Percentiles rank a stretch among this genome's conserved stretches.
These are phyloP conservation scores for Primulina tabacum DNA, from an alignment of 257 asterid species.

Conservation along the genomic window DNA sequence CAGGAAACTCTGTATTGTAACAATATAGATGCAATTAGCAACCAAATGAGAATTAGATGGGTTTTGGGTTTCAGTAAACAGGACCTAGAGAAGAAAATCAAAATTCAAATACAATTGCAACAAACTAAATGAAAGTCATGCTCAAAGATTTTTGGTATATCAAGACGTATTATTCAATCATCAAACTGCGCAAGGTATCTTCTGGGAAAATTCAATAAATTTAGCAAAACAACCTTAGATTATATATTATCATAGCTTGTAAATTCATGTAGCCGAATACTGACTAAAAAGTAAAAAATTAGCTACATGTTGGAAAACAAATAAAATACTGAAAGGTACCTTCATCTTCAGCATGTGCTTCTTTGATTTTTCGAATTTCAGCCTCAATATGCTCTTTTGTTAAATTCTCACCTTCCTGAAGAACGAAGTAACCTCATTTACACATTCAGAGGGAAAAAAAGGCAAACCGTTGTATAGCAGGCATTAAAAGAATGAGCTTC, in stretches of 20 bases:
- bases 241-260: neutral
- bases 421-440: constrained; percentile 24
- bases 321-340: constrained; percentile 40
- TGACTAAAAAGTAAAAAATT: neutral
- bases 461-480: neutral
- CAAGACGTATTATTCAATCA: neutral
- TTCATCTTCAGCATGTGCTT: constrained; percentile 87
- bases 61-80: neutral
- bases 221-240: constrained; percentile 1
- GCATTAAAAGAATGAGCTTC: neutral
- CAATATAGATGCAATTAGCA: constrained; percentile 19
- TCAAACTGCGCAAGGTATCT: neutral
- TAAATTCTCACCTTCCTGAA: constrained; percentile 74
- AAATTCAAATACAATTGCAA: neutral
- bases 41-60: neutral
- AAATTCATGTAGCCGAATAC: constrained; percentile 2
- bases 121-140: neutral
- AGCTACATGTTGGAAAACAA: constrained; percentile 18
- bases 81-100: neutral
- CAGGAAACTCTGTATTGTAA: constrained; percentile 71
- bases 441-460: neutral
- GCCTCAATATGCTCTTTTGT: constrained; percentile 89
- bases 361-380: constrained; percentile 82
- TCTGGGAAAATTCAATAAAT: neutral
- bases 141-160: neutral